Conservation (phyloP, 441 rosid genomes). For the Pelargonium hybrid region DNA sequence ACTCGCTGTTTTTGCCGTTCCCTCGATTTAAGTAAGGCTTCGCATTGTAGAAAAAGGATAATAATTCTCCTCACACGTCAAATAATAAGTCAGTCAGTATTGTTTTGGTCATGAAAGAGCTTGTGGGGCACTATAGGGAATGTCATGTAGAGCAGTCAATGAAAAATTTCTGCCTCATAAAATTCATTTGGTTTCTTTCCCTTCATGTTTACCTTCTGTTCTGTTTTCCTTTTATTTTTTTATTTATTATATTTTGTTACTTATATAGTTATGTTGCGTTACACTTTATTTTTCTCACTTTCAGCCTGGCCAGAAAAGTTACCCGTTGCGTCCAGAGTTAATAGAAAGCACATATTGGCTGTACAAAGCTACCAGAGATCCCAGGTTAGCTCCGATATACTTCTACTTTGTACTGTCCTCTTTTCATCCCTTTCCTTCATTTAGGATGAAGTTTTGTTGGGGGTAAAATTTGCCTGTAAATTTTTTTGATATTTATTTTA, state of each 20-base stretch:
- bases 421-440: not conserved
- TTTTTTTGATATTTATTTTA: not conserved
- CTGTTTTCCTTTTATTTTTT: conserved; percentile 1
- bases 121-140: not conserved
- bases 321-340: conserved; percentile 91
- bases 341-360: conserved; percentile 98
- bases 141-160: conserved; percentile 7
- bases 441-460: not conserved
- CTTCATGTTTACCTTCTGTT: not conserved
- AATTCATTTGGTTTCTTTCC: not conserved
- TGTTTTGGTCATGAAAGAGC: not conserved
- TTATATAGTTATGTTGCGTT: not conserved
- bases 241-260: not conserved
- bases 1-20: too few species aligned
- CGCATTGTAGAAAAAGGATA: not conserved
- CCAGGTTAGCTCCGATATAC: conserved; percentile 41
- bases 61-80: not conserved
- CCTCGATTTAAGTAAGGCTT: not conserved
- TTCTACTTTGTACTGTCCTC: conserved; percentile 8
- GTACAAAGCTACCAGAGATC: conserved; percentile 91
- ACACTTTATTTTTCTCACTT: conserved; percentile 14
- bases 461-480: not conserved
- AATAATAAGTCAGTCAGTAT: not conserved
- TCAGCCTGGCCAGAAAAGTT: conserved; percentile 92
- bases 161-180: not conserved